Conservation (phyloP, 73 alveolate genomes). For the Paramecium caudatum region DNA sequence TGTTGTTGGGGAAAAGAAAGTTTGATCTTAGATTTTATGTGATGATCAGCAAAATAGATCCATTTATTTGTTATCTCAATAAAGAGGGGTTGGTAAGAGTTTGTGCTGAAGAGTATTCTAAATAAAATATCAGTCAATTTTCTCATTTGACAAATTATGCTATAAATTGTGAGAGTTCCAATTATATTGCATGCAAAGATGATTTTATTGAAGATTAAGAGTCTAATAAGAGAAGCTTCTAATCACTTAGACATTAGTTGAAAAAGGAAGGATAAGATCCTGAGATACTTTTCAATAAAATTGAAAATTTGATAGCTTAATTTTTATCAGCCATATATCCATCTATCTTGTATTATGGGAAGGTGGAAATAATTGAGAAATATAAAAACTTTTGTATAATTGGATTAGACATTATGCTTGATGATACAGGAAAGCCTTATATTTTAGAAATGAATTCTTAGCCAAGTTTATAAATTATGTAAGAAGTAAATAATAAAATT, state of each 20-base stretch:
- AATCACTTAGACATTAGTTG: neutral
- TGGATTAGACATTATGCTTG: constrained; percentile 90
- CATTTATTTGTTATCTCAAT: constrained; percentile 89
- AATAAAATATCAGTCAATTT: constrained; percentile 73
- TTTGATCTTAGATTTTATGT: constrained; percentile 97
- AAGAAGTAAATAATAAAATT: constrained; percentile 54
- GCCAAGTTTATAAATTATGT: constrained; percentile 89
- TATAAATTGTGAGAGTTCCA: constrained; percentile 77
- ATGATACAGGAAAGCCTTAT: constrained; percentile 89
- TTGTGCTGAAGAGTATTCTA: constrained; percentile 91
- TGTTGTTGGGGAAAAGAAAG: constrained; percentile 89
- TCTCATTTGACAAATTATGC: constrained; percentile 83
- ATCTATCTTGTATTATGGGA: constrained; percentile 5
- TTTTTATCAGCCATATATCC: constrained; percentile 35
- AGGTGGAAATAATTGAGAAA: neutral
- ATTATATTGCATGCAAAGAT: constrained; percentile 47
- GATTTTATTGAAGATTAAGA: constrained; percentile 9
- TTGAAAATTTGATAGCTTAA: constrained; percentile 19
- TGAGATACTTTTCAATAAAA: neutral
- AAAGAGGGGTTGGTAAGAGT: constrained; percentile 96
- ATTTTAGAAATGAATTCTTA: constrained; percentile 94
- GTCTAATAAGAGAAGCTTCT: neutral
- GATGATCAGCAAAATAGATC: constrained; percentile 91
- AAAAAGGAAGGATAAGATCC: neutral
- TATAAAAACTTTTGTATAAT: constrained; percentile 79